Evolutionary conservation across 352 stramenopile genomes (phyloP).

Genomic region (Hyaloperonospora brassicae): DNA sequence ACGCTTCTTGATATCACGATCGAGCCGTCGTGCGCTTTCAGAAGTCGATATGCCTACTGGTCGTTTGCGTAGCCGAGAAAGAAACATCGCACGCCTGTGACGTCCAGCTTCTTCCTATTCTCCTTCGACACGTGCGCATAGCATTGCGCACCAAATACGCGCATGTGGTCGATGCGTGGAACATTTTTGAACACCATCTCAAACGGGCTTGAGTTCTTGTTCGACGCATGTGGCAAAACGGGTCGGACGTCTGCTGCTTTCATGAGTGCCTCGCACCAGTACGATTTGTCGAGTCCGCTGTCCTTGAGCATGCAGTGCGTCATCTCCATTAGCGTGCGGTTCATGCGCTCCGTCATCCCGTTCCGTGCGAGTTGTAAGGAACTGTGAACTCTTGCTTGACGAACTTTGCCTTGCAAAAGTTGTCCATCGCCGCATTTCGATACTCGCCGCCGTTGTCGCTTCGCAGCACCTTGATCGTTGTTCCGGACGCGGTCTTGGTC

Average conservation of each 20-base stretch:
- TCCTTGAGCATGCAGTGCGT: conserved; percentile 1
- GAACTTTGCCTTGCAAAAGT: background rate
- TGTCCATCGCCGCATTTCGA: background rate
- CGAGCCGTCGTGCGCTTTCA: background rate
- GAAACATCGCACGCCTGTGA: background rate
- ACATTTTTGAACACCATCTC: background rate
- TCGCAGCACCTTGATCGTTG: too few species aligned
- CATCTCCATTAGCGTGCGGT: background rate
- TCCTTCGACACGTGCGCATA: background rate
- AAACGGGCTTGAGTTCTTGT: background rate
- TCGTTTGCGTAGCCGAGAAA: background rate
- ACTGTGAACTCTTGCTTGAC: conserved; percentile 1
- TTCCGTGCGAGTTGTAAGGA: background rate
- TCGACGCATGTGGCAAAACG: background rate
- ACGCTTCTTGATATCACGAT: background rate
- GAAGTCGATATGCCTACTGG: background rate
- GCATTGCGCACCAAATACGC: background rate
- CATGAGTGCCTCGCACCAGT: conserved; percentile 1
- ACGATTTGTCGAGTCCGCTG: background rate
- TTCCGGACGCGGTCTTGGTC: too few species aligned
- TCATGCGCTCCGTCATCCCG: background rate
- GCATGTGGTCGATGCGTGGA: background rate
- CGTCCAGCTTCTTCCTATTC: background rate
- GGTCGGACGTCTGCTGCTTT: background rate
- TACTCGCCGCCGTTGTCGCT: background rate